Evolutionary conservation across 2,329 filamentous ascomycete species (phyloP).

Genomic region (Thielaviopsis musarum): DNA sequence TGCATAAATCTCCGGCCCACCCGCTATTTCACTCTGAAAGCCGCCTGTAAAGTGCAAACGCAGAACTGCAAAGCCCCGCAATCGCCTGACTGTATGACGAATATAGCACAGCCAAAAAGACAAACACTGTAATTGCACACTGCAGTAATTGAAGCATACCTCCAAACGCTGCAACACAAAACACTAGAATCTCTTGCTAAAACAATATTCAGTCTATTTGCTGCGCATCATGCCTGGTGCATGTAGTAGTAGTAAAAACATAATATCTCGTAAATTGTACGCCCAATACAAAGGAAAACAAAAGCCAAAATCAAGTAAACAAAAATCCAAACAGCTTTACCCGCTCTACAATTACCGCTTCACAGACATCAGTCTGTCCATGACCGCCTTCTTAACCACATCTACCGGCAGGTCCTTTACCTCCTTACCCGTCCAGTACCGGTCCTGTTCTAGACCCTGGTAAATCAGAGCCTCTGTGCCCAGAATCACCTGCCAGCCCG

Average conservation of each 20-base stretch:
- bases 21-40: too few relatives aligned
- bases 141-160: too few relatives aligned
- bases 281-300: neutral
- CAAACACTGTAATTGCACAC: too few relatives aligned
- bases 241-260: neutral
- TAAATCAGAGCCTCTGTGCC: conserved; percentile 65
- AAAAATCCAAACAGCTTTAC: neutral
- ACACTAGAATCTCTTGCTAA: too few relatives aligned
- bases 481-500: conserved; percentile 57
- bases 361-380: conserved; percentile 6
- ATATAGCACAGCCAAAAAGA: too few relatives aligned
- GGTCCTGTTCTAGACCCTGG: conserved; percentile 55
- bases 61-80: too few relatives aligned
- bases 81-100: too few relatives aligned
- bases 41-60: too few relatives aligned
- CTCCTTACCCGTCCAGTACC: conserved; percentile 46
- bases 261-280: too few relatives aligned
- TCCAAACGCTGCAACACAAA: too few relatives aligned
- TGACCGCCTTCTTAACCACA: conserved; percentile 34
- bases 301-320: neutral
- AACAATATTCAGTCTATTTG: too few relatives aligned
- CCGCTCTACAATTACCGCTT: neutral
- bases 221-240: neutral
- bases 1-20: too few relatives aligned
- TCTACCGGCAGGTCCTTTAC: conserved; percentile 42